A percentile compares a stretch with the other conserved stretches of the same genome.
Evolutionary conservation across 352 stramenopile genomes (phyloP).

Genomic region (Elongisporangium undulatum): DNA sequence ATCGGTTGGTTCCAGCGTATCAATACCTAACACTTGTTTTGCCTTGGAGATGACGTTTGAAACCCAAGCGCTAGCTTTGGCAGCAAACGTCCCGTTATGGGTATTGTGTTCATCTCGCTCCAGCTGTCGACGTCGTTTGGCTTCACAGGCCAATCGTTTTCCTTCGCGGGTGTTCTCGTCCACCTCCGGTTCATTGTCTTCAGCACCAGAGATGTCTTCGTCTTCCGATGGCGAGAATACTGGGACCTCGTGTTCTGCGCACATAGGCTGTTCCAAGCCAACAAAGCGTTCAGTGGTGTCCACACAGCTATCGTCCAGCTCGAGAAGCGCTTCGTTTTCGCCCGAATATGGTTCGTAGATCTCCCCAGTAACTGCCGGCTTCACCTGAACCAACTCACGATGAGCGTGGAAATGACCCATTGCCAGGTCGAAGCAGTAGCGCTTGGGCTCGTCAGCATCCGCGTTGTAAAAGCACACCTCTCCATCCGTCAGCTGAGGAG

Average conservation of each 20-base stretch:
- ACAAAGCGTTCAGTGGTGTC: conserved; percentile 47
- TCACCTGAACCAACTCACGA: conserved; percentile 39
- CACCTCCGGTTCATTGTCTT: conserved; percentile 25
- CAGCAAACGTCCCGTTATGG: conserved; percentile 1
- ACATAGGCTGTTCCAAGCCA: conserved; percentile 38
- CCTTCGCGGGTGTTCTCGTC: conserved; percentile 34
- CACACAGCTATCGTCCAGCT: conserved; percentile 50
- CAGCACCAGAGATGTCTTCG: conserved; percentile 1
- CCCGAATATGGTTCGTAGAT: conserved; percentile 48
- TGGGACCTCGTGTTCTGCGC: conserved; percentile 45
- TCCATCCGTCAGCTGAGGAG: conserved; percentile 55
- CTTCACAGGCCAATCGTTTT: conserved; percentile 57
- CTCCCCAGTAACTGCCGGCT: conserved; percentile 23
- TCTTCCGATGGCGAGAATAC: conserved; percentile 5
- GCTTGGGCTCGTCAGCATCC: conserved; percentile 43
- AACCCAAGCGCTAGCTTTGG: conserved; percentile 5
- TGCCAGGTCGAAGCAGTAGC: conserved; percentile 65
- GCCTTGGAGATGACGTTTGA: conserved; percentile 12
- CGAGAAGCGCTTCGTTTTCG: conserved; percentile 39
- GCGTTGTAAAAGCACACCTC: conserved; percentile 67
- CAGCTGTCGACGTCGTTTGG: conserved; percentile 41
- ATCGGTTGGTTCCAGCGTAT: conserved; percentile 29
- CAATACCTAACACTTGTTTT: conserved; percentile 28
- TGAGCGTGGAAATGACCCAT: conserved; percentile 49
- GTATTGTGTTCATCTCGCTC: conserved; percentile 21